phyloP scores from a whole-genome alignment of 805 yeast genomes.

The Kurtzmaniella fragi region DNA sequence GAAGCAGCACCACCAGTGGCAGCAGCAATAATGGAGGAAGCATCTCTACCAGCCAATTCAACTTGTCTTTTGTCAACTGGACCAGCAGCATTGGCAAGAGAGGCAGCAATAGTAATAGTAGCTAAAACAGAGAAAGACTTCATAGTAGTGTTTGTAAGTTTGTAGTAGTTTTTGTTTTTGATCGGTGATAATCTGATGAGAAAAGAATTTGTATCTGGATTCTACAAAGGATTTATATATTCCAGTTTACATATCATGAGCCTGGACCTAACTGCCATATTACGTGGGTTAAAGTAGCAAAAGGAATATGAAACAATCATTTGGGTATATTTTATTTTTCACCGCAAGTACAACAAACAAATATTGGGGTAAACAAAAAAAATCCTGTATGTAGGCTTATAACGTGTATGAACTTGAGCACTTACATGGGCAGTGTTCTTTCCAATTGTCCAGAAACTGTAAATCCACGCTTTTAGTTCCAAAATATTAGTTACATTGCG shows the following conservation, averaged over 20 bases:
- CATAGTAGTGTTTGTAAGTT: conserved; percentile 7
- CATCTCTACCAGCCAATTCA: conserved; percentile 5
- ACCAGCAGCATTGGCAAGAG: conserved; percentile 8
- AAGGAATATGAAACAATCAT: no score
- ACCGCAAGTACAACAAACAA: no score
- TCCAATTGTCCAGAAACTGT: no score
- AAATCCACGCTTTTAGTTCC: no score
- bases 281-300: not conserved
- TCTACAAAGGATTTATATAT: not conserved
- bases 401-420: no score
- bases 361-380: no score
- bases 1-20: conserved; percentile 1
- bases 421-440: no score
- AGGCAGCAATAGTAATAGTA: conserved; percentile 10
- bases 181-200: not conserved
- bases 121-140: conserved; percentile 8
- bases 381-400: no score
- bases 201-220: not conserved
- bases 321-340: no score
- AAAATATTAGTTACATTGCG: no score
- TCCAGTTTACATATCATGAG: not conserved
- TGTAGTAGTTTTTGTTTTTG: not conserved
- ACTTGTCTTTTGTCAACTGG: not conserved
- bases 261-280: not conserved
- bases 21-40: conserved; percentile 1